Evolutionary conservation across 306 rosid genomes (phyloP), one percentile per base, ranked within the genome.

Genomic region (Lablab purpureus): DNA sequence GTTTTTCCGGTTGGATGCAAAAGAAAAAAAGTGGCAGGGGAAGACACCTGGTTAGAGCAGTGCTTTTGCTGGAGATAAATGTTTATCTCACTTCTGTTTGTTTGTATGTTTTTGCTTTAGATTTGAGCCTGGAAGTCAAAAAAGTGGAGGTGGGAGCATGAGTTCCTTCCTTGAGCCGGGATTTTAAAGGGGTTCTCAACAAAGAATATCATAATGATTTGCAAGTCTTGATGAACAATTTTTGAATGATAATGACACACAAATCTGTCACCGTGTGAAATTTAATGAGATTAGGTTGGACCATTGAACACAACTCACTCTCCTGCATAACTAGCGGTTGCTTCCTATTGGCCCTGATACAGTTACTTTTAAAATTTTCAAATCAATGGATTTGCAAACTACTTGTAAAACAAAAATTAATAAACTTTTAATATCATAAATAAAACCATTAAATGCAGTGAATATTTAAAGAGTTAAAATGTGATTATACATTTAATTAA

Each of bases 11-110:
- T 62, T 82, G 59, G 70, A 64, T 67, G 36, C 50, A 32, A 46
- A 36, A 27, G 34, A 18, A 14, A 40, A 25, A 18, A 3, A 40
- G 72, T 63, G 49, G 63, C 49, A 40, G 45, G 81, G 69, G 7
- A 41, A 58, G 70, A 22, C 9, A 43, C 67, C 59, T n/a, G 69
- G 43, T 62, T 54, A 49, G 67, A 32, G 69, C 34, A 63, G 55
- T 40, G 73, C 12, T 59, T 79, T 73, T 45, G 82, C 78, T 74
- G 80, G 78, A 73, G 85, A 82, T 85, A 52, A 78, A 19, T 64
- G 76, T 63, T 62, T 36, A 19, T 5, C 82, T 66, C 77, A 22
- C 4, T 50, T 72, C 71, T 82, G 47, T 59, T 63, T 71, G 64
- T 36, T 72, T 32, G 40, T 34, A n/a, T n/a, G n/a, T n/a, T n/a